A percentile compares a stretch with the other conserved stretches of the same genome.
These are phyloP conservation scores for Pythium dissotocum DNA, from an alignment of 352 stramenopile species.

Conservation along the genomic window DNA sequence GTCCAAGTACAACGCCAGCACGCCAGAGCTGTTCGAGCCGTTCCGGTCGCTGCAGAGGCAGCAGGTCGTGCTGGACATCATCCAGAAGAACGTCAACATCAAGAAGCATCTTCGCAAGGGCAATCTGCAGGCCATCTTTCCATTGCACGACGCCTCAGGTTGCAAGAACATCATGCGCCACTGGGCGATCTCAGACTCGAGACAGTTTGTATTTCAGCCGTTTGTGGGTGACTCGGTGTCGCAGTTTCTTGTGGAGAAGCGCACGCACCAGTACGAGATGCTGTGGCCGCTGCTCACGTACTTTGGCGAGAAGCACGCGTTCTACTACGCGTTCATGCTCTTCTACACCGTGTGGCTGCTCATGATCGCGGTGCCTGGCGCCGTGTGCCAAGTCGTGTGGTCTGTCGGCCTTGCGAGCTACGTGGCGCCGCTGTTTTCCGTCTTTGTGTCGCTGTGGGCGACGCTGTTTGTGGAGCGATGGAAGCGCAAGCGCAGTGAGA, in stretches of 20 bases:
- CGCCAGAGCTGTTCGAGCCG: constrained; percentile 58
- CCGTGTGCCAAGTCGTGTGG: constrained; percentile 52
- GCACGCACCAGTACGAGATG: constrained; percentile 74
- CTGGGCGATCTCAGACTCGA: constrained; percentile 49
- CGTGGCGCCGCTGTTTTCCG: constrained; percentile 50
- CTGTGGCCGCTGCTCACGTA: constrained; percentile 80
- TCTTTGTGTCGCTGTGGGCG: constrained; percentile 86
- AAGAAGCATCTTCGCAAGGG: constrained; percentile 52
- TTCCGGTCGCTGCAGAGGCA: constrained; percentile 75
- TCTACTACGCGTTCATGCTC: constrained; percentile 75
- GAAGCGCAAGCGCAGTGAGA: constrained; percentile 87
- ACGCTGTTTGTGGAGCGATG: constrained; percentile 88
- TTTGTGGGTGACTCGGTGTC: constrained; percentile 44
- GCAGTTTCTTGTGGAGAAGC: constrained; percentile 67
- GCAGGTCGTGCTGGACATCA: constrained; percentile 73
- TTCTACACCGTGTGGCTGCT: constrained; percentile 80
- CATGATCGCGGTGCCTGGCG: constrained; percentile 50
- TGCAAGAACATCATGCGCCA: constrained; percentile 64
- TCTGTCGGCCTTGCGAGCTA: constrained; percentile 33
- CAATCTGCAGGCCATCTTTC: constrained; percentile 66
- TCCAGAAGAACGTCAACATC: constrained; percentile 71
- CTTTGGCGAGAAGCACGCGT: constrained; percentile 81
- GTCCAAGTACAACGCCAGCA: constrained; percentile 49
- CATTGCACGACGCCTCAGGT: constrained; percentile 59
- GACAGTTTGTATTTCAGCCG: constrained; percentile 50